Evolutionary conservation across 2,329 filamentous ascomycete genomes (phyloP).

Genomic region (Teratosphaeriaceae sp.): DNA sequence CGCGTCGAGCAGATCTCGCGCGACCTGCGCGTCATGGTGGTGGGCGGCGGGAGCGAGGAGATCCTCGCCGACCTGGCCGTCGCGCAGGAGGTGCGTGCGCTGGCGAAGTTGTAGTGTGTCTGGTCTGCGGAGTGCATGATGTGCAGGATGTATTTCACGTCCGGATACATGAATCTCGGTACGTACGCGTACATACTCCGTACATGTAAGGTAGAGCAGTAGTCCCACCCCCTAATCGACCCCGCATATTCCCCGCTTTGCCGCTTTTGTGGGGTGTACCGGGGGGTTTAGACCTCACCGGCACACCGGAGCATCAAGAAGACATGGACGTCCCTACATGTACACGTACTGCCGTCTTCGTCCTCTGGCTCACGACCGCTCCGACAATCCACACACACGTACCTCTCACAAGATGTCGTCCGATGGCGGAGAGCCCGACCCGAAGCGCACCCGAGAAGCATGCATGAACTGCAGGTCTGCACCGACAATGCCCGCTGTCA

Average conservation of each 20-base stretch:
- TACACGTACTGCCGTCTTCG: no score
- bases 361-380: not conserved
- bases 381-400: not conserved
- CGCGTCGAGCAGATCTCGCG: constrained; percentile 49
- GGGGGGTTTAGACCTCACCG: no score
- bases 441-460: not conserved
- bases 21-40: constrained; percentile 44
- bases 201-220: no score
- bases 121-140: not conserved
- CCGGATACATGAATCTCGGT: no score
- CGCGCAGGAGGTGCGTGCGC: constrained; percentile 28
- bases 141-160: not conserved
- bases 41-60: constrained; percentile 30
- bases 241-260: no score
- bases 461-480: not conserved
- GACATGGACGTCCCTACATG: no score
- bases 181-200: no score
- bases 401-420: not conserved
- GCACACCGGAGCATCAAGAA: no score
- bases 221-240: not conserved
- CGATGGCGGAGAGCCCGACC: not conserved
- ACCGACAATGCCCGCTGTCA: not conserved
- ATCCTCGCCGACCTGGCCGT: constrained; percentile 30
- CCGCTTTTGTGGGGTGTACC: no score
- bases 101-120: constrained; percentile 20